These are phyloP conservation scores for Ceratocystis huliohia DNA, from an alignment of 2,329 filamentous ascomycete species.

Conservation along the genomic window DNA sequence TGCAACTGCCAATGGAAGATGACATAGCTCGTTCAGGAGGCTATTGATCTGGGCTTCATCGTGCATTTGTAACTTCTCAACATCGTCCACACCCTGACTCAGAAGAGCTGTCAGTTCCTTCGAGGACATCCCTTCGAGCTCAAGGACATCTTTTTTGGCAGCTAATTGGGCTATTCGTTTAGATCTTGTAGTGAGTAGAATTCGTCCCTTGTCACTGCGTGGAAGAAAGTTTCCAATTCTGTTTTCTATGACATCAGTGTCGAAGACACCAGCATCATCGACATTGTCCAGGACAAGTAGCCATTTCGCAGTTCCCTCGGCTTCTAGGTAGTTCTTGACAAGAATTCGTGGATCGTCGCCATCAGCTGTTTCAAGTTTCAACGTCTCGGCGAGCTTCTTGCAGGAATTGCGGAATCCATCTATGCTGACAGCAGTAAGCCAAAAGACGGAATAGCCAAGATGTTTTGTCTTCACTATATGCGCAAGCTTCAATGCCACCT, in stretches of 20 bases:
- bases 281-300: conserved; percentile 25
- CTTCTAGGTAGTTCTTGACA: conserved; percentile 21
- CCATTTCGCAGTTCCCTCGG: conserved; percentile 22
- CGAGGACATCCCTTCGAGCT: no score
- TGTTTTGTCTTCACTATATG: background rate
- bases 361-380: background rate
- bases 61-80: no score
- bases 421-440: background rate
- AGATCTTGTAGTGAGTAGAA: conserved; percentile 15
- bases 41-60: no score
- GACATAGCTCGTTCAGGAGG: no score
- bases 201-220: conserved; percentile 8
- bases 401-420: background rate
- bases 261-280: conserved; percentile 21
- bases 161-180: no score
- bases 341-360: conserved; percentile 3
- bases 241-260: background rate
- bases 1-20: no score
- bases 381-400: background rate
- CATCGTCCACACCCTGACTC: no score
- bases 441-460: background rate
- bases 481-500: background rate
- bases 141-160: no score
- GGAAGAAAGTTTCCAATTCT: conserved; percentile 26
- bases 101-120: no score